phyloP scores from a whole-genome alignment of 2,329 filamentous ascomycete species.

The Penicillium brevicompactum region DNA sequence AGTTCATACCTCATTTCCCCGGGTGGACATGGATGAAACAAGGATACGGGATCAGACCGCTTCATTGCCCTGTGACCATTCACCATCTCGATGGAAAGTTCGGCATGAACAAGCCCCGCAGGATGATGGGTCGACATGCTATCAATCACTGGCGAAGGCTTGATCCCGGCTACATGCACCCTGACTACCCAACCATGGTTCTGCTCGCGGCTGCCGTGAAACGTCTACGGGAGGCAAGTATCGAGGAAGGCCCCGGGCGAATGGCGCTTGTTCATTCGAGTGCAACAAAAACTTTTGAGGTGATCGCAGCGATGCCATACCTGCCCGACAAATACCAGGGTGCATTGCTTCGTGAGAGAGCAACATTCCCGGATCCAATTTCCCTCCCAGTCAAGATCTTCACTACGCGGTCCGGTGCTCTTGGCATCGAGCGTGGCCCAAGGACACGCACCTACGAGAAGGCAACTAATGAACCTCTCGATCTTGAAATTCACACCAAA shows the following conservation, averaged over 20 bases:
- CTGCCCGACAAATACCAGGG: slow-evolving; percentile 45
- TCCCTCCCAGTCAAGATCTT: neutral
- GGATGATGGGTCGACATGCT: slow-evolving; percentile 35
- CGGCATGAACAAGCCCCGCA: slow-evolving; percentile 18
- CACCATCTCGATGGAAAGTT: slow-evolving; percentile 34
- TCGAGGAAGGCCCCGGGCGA: slow-evolving; percentile 34
- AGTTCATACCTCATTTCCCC: slow-evolving; percentile 76
- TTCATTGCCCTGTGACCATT: slow-evolving; percentile 30
- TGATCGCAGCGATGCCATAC: slow-evolving; percentile 42
- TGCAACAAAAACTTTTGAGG: slow-evolving; percentile 41
- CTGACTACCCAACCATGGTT: slow-evolving; percentile 48
- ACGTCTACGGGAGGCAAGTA: slow-evolving; percentile 38
- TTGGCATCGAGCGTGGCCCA: slow-evolving; percentile 4
- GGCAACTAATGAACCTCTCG: neutral
- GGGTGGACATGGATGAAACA: slow-evolving; percentile 63
- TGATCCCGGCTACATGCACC: slow-evolving; percentile 44
- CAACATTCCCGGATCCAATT: slow-evolving; percentile 13
- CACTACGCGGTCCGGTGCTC: slow-evolving; percentile 11
- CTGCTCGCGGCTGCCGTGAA: slow-evolving; percentile 45
- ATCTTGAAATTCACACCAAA: neutral
- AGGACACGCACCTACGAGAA: slow-evolving; percentile 2
- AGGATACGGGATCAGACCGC: slow-evolving; percentile 35
- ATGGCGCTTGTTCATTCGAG: slow-evolving; percentile 29
- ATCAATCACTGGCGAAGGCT: slow-evolving; percentile 39
- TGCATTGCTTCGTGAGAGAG: slow-evolving; percentile 39